phyloP scores from a whole-genome alignment of 1,284 basidiomycete species.

The Chondrostereum purpureum region DNA sequence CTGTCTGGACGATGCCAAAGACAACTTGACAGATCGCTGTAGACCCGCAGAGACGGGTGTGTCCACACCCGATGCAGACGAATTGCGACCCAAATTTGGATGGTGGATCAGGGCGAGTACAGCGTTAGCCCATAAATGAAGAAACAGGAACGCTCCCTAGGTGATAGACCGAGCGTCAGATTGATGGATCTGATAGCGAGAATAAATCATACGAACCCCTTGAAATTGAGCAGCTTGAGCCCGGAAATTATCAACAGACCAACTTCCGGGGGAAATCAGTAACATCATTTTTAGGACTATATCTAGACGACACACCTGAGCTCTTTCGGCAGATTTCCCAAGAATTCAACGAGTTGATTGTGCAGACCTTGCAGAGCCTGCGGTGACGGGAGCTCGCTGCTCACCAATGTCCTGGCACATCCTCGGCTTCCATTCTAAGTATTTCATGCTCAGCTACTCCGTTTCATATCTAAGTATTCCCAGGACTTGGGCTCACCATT shows the following conservation, averaged over 20 bases:
- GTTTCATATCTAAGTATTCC: not conserved
- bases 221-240: conserved; percentile 2
- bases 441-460: not conserved
- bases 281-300: not conserved
- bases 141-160: conserved; percentile 9
- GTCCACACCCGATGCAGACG: not conserved
- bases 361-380: conserved; percentile 5
- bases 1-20: conserved; percentile 7
- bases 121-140: conserved; percentile 9
- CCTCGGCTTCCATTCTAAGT: not conserved
- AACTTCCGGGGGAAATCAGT: not conserved
- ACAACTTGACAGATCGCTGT: conserved; percentile 6
- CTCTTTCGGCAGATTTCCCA: conserved; percentile 2
- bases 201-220: conserved; percentile 1
- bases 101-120: conserved; percentile 8
- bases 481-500: no score
- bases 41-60: conserved; percentile 4
- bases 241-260: conserved; percentile 10
- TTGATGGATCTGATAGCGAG: not conserved
- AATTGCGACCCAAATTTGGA: conserved; percentile 6
- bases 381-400: not conserved
- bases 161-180: not conserved
- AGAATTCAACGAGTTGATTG: conserved; percentile 5
- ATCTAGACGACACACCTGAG: not conserved
- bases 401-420: not conserved